These are phyloP conservation scores for Cucumis cinereus DNA, from an alignment of 306 rosid species.

Conservation along the genomic window DNA sequence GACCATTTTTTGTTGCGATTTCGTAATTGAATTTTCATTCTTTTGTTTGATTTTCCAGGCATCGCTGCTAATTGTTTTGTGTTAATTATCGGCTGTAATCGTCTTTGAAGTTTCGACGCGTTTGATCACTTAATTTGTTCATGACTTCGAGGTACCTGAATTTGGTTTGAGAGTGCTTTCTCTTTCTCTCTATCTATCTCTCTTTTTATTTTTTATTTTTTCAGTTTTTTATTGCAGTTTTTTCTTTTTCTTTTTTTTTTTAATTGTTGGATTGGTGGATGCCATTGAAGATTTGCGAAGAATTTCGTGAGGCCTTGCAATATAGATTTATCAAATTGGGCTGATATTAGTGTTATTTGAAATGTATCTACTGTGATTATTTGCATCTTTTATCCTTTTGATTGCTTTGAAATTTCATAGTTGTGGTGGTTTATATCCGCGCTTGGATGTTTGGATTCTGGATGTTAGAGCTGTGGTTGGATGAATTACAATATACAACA, in stretches of 20 bases:
- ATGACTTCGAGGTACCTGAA: conserved; percentile 23
- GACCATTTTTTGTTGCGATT: background rate
- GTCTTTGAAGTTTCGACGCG: conserved; percentile 4
- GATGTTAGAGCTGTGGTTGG: background rate
- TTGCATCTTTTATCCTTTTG: background rate
- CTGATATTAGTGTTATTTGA: background rate
- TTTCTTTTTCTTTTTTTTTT: background rate
- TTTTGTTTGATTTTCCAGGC: conserved; percentile 7
- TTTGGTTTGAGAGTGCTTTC: background rate
- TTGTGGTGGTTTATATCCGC: background rate
- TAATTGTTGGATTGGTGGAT: background rate
- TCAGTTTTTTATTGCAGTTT: background rate
- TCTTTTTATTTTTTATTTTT: background rate
- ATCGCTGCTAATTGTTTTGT: background rate
- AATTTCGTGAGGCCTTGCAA: background rate
- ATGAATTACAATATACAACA: background rate
- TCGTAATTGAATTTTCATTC: background rate
- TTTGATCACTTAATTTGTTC: conserved; percentile 11
- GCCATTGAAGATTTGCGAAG: background rate
- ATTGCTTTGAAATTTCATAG: background rate
- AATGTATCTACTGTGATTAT: background rate
- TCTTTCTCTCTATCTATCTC: background rate
- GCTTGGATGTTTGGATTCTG: background rate
- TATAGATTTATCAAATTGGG: background rate
- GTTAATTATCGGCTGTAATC: background rate